Percentiles rank a stretch among this genome's conserved stretches.
phyloP scores from a whole-genome alignment of 2,329 filamentous ascomycete species.

The Colletotrichum theobromicola region DNA sequence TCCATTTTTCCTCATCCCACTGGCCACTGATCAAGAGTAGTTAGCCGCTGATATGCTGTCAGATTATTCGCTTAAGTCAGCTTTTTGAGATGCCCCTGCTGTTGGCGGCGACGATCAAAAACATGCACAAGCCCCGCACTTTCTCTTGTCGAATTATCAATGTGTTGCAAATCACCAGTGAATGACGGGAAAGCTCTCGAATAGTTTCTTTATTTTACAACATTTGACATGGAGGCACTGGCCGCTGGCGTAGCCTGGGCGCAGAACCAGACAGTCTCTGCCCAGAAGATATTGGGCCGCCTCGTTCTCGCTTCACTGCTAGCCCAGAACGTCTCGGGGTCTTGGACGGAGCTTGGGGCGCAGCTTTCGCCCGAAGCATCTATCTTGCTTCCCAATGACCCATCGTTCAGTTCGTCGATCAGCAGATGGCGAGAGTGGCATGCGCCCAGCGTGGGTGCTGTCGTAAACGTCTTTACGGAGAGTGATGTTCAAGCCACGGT shows the following conservation, averaged over 20 bases:
- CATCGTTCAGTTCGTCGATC: not conserved
- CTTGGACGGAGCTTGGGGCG: not conserved
- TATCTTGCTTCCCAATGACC: not conserved
- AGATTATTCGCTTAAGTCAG: not conserved
- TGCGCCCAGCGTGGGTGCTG: not conserved
- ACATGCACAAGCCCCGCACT: not conserved
- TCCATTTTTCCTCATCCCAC: not conserved
- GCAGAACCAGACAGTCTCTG: not conserved
- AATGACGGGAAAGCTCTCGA: not conserved
- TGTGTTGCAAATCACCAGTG: not conserved
- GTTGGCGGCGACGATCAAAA: not conserved
- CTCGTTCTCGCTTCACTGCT: not conserved
- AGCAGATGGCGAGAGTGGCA: slow-evolving; percentile 10
- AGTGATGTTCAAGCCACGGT: slow-evolving; percentile 6
- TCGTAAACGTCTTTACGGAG: slow-evolving; percentile 8
- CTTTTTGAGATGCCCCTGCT: not conserved
- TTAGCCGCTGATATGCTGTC: not conserved
- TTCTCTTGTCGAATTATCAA: not conserved
- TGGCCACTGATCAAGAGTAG: not conserved
- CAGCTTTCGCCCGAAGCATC: not conserved
- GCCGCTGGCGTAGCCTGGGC: not conserved
- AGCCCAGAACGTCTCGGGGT: not conserved
- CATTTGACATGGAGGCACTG: not conserved
- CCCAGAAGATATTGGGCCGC: not conserved
- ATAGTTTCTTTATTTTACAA: not conserved